phyloP scores from a whole-genome alignment of 1,284 basidiomycete genomes.

The Chiua sp. region DNA sequence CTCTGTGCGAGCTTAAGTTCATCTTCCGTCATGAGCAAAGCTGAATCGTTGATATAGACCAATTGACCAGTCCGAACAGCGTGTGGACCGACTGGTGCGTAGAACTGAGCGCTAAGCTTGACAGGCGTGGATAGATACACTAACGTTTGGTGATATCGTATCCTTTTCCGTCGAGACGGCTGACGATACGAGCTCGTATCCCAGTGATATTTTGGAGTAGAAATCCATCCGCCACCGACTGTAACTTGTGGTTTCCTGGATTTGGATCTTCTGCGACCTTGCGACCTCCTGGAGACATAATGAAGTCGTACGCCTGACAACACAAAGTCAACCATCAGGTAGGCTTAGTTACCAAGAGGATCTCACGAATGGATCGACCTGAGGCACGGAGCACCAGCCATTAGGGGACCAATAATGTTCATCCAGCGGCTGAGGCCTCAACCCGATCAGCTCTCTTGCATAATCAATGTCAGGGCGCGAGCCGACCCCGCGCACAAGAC shows the following conservation, averaged over 20 bases:
- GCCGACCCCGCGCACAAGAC: constrained; percentile 71
- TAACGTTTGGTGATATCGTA: constrained; percentile 85
- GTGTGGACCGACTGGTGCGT: constrained; percentile 76
- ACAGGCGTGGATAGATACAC: constrained; percentile 32
- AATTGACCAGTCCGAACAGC: constrained; percentile 78
- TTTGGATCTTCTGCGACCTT: constrained; percentile 68
- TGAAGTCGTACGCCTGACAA: constrained; percentile 75
- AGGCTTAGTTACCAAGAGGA: constrained; percentile 11
- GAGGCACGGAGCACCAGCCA: constrained; percentile 77
- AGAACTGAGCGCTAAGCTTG: constrained; percentile 11
- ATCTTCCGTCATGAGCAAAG: constrained; percentile 49
- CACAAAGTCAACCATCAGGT: constrained; percentile 9
- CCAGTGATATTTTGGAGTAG: constrained; percentile 79
- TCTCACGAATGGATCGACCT: constrained; percentile 73
- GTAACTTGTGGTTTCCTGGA: constrained; percentile 70
- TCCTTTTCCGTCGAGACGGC: constrained; percentile 81
- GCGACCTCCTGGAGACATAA: constrained; percentile 65
- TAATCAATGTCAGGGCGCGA: constrained; percentile 81
- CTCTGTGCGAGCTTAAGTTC: constrained; percentile 38
- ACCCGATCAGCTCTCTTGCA: constrained; percentile 67
- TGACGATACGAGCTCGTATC: constrained; percentile 76
- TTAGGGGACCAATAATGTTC: constrained; percentile 62
- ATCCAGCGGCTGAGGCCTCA: constrained; percentile 55
- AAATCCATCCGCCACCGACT: constrained; percentile 69
- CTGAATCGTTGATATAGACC: constrained; percentile 81